phyloP scores from a whole-genome alignment of 768 basidiomycete genomes.

The Tulasnella sp. region DNA sequence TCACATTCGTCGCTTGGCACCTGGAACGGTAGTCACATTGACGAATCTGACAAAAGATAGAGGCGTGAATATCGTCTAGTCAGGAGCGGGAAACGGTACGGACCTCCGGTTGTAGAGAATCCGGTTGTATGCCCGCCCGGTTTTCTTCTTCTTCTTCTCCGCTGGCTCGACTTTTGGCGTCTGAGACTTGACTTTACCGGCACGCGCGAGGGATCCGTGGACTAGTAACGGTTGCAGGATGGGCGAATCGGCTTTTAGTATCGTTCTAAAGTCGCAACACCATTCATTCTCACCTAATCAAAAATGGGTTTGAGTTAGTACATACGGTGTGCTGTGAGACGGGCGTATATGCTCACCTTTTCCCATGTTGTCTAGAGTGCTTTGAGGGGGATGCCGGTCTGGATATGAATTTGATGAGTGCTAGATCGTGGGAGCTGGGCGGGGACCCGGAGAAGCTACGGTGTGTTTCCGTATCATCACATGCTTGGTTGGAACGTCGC shows the following conservation, averaged over 20 bases:
- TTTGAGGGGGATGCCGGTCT: not conserved
- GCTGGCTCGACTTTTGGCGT: conserved; percentile 96
- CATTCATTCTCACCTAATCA: too few species aligned
- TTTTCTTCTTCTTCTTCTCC: conserved; percentile 98
- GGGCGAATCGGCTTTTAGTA: too few species aligned
- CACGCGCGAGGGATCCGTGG: conserved; percentile 99
- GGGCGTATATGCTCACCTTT: not conserved
- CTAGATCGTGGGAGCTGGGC: not conserved
- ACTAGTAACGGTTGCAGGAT: conserved; percentile 35
- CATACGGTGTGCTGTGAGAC: too few species aligned
- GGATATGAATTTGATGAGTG: conserved; percentile 4
- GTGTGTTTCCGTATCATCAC: too few species aligned
- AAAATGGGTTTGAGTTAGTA: too few species aligned
- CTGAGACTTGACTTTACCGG: conserved; percentile 98
- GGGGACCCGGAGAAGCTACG: conserved; percentile 7
- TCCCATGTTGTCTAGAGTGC: conserved; percentile 1
- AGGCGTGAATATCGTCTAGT: not conserved
- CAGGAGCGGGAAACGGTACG: conserved; percentile 23
- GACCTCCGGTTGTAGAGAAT: conserved; percentile 87
- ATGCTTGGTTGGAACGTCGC: too few species aligned
- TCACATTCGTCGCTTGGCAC: conserved; percentile 94
- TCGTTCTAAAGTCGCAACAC: too few species aligned
- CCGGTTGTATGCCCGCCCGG: conserved; percentile 96
- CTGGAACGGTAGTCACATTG: conserved; percentile 80
- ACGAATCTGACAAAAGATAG: conserved; percentile 49